Conservation (phyloP, 2,329 filamentous ascomycete species). For the Onygenales sp. region DNA sequence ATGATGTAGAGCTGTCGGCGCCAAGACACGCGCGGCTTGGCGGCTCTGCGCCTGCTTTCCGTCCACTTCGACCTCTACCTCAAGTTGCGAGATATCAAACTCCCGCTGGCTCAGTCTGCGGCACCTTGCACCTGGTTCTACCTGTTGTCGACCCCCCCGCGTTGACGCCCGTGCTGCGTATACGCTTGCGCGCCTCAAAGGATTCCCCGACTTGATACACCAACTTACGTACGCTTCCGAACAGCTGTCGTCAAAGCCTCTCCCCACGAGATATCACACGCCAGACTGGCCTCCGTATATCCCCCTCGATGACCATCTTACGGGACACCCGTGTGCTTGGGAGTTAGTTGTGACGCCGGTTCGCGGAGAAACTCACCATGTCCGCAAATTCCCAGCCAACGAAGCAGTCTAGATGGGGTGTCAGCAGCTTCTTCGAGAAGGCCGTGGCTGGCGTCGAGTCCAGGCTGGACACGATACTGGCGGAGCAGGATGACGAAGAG, state of each 20-base stretch:
- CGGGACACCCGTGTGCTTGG: background rate
- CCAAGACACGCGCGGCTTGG: too few species aligned
- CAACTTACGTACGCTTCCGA: too few species aligned
- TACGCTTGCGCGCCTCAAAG: too few species aligned
- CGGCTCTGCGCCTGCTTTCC: too few species aligned
- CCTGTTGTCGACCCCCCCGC: too few species aligned
- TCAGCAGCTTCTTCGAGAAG: slow-evolving; percentile 63
- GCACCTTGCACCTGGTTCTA: too few species aligned
- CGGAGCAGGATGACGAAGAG: slow-evolving; percentile 58
- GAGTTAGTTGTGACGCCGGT: background rate
- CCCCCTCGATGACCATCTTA: slow-evolving; percentile 1
- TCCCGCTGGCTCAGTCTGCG: too few species aligned
- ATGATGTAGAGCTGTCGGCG: too few species aligned
- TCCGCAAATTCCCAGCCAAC: slow-evolving; percentile 7
- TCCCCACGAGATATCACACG: background rate
- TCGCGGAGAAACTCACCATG: slow-evolving; percentile 5
- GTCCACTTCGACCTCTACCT: too few species aligned
- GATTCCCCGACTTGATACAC: too few species aligned
- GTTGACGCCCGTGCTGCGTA: too few species aligned
- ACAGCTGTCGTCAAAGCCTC: background rate
- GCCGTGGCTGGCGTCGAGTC: slow-evolving; percentile 92
- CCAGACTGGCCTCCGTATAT: background rate
- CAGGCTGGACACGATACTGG: slow-evolving; percentile 79
- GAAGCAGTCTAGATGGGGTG: slow-evolving; percentile 57
- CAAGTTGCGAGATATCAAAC: too few species aligned